phyloP scores from a whole-genome alignment of 169 alveolate genomes.

The Eimeria tenella region DNA sequence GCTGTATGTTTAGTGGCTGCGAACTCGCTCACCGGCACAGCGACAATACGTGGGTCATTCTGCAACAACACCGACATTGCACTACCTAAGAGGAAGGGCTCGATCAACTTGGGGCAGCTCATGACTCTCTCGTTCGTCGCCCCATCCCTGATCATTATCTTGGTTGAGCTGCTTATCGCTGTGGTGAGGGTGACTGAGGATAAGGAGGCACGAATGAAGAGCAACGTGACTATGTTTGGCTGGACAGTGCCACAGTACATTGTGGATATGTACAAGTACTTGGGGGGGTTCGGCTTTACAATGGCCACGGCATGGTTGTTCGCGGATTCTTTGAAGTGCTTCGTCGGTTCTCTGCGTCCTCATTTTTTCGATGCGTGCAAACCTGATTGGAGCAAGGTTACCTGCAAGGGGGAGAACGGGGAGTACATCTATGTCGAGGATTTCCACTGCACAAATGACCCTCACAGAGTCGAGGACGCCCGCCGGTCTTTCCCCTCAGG shows the following conservation, averaged over 20 bases:
- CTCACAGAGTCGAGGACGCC: background rate
- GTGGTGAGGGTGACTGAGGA: background rate
- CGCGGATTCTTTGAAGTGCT: background rate
- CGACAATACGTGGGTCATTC: background rate
- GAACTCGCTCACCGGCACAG: background rate
- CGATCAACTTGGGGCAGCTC: slow-evolving; percentile 14
- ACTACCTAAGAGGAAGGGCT: background rate
- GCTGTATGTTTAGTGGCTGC: background rate
- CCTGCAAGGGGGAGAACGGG: background rate
- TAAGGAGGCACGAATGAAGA: background rate
- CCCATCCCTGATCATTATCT: background rate
- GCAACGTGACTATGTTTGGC: background rate
- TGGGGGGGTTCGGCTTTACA: background rate
- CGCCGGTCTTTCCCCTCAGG: slow-evolving; percentile 26
- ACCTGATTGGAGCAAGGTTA: background rate
- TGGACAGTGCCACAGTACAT: background rate
- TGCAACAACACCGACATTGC: slow-evolving; percentile 7
- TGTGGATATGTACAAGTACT: background rate
- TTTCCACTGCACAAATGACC: background rate
- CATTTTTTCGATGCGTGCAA: background rate
- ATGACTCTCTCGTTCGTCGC: background rate
- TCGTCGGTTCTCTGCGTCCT: background rate
- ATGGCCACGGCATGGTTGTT: slow-evolving; percentile 11
- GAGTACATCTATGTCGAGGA: background rate
- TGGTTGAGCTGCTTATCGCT: background rate